Evolutionary conservation across 78 protist species (phyloP), one percentile per base, ranked within the genome.

Genomic region (Speleostelium caveatum): DNA sequence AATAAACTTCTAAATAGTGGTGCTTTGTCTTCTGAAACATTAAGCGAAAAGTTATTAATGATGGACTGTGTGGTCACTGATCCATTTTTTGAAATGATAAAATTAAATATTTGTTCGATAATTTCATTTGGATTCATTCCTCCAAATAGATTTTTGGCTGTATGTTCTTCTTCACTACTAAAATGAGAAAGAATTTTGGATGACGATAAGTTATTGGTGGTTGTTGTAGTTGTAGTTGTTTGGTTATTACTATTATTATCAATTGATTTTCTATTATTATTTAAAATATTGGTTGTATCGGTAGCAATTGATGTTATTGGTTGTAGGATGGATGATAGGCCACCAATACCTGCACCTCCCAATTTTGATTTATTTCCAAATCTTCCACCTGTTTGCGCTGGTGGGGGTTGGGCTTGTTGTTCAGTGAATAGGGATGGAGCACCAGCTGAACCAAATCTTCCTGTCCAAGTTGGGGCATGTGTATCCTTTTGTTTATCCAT

Each of bases 391-490:
- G 56, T n/a, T 45, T 45, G 6, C 6, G n/a, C 10, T 45, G 53
- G 53, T 14, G 53, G 6, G 6, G 53, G 53, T 45, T 6, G 6
- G 6, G 53, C 6, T 14, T 6, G 6, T 14, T 45, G 6, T 45
- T 45, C 53, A 45, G 6, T 45, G 42, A 22, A 1, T 8, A 69
- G 21, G 21, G 76, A 39, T 16, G 91, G 91, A 14, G 62, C 71
- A 49, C 94, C 94, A 45, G 78, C 5, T 2, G 76, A 38, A 51
- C 94, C 93, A 41, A 59, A 75, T 39, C 67, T 39, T 3, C 86
- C 94, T 38, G 94, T 88, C 94, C 94, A 88, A 8, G 94, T 88
- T 60, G 78, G 94, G 2, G 77, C 55, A 14, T 36, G 38, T n/a
- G 28, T n/a, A n/a, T 45, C n/a, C 8, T 45, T 58, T 41, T 55